These are phyloP conservation scores for Sergeia podlipaevii DNA, from an alignment of 208 protist genomes.

Conservation along the genomic window DNA sequence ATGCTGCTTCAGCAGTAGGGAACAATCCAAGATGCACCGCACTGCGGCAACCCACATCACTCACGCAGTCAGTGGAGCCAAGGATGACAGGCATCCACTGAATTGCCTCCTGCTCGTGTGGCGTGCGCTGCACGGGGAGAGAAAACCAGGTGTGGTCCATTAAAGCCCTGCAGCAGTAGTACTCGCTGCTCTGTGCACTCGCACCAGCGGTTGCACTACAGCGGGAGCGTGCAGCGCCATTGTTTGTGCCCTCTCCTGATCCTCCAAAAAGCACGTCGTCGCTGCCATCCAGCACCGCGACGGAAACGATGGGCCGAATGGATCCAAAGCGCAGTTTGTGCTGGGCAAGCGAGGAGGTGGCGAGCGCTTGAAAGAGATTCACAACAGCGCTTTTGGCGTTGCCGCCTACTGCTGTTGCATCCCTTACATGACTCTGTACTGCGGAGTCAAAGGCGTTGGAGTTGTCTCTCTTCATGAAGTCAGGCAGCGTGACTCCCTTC, in stretches of 20 bases:
- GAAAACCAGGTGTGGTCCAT: constrained; percentile 69
- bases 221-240: too few relatives aligned
- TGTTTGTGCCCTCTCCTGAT: constrained; percentile 4
- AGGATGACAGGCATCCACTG: constrained; percentile 72
- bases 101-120: constrained; percentile 46
- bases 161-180: constrained; percentile 46
- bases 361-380: constrained; percentile 54
- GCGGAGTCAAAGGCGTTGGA: neutral
- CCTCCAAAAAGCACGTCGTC: neutral
- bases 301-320: constrained; percentile 61
- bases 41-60: constrained; percentile 55
- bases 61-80: constrained; percentile 60
- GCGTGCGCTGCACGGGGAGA: constrained; percentile 43
- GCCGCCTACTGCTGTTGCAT: neutral
- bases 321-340: constrained; percentile 57
- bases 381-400: constrained; percentile 16
- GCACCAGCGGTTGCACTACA: neutral
- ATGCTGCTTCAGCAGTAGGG: constrained; percentile 6
- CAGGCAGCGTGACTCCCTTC: constrained; percentile 36
- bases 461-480: constrained; percentile 8
- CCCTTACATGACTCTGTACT: neutral
- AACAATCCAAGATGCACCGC: constrained; percentile 73
- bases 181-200: constrained; percentile 6
- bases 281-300: constrained; percentile 41
- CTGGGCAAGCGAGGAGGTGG: constrained; percentile 60